Evolutionary conservation across 768 basidiomycete species (phyloP).

Genomic region (Trametopsis cervina): DNA sequence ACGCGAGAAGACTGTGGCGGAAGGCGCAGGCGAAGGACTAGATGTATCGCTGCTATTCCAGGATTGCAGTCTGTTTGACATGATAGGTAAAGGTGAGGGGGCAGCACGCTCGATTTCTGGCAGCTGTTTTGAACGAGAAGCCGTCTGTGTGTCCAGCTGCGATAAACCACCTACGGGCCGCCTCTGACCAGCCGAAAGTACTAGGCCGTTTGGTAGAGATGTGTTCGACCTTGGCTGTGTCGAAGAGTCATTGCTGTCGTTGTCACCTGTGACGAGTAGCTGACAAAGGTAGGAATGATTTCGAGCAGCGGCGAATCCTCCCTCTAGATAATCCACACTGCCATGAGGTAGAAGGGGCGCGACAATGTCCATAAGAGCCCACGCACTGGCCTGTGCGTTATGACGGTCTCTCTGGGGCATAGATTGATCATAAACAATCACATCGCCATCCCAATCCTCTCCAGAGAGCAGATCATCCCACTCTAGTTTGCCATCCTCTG

Average conservation of each 20-base stretch:
- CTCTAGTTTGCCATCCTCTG: slow-evolving; percentile 58
- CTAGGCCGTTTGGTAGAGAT: too few relatives aligned
- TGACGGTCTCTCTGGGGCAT: slow-evolving; percentile 63
- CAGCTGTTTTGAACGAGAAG: slow-evolving; percentile 41
- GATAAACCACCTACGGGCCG: slow-evolving; percentile 43
- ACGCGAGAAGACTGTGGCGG: slow-evolving; percentile 46
- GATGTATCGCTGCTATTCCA: slow-evolving; percentile 34
- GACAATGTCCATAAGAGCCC: slow-evolving; percentile 64
- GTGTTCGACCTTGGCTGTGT: background rate
- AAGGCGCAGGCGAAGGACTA: slow-evolving; percentile 62
- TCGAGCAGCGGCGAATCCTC: slow-evolving; percentile 60
- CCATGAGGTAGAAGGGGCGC: slow-evolving; percentile 49
- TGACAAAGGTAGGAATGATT: slow-evolving; percentile 49
- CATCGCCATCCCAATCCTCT: slow-evolving; percentile 64
- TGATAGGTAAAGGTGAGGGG: slow-evolving; percentile 47
- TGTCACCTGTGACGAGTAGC: slow-evolving; percentile 36
- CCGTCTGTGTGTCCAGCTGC: slow-evolving; percentile 58
- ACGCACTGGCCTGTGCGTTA: slow-evolving; percentile 50
- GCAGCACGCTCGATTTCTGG: slow-evolving; percentile 51
- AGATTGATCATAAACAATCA: slow-evolving; percentile 73
- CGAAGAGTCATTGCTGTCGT: slow-evolving; percentile 19
- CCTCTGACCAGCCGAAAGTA: slow-evolving; percentile 19
- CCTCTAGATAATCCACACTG: slow-evolving; percentile 60
- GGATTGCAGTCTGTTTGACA: slow-evolving; percentile 40
- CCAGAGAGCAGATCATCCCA: slow-evolving; percentile 63